Conservation (phyloP, 139 green algal species). For the Chlamydomonas sp. region DNA sequence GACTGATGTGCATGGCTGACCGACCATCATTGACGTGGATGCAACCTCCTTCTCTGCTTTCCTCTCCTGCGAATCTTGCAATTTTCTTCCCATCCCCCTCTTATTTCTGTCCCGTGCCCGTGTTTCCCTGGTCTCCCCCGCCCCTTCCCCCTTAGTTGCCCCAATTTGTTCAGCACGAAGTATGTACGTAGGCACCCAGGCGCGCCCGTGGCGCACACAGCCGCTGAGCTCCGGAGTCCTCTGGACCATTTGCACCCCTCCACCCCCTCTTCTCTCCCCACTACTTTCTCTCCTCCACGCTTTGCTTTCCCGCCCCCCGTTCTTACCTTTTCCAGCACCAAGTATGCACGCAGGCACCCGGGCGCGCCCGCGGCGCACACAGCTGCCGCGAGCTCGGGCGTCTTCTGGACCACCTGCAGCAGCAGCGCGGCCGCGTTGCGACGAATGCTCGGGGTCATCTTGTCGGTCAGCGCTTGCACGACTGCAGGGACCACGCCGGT, state of each 20-base stretch:
- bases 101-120: too few relatives aligned
- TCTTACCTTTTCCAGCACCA: slow-evolving; percentile 27
- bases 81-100: too few relatives aligned
- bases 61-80: too few relatives aligned
- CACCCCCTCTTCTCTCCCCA: too few relatives aligned
- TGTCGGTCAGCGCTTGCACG: slow-evolving; percentile 31
- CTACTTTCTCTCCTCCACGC: too few relatives aligned
- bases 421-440: slow-evolving; percentile 33
- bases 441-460: slow-evolving; percentile 31
- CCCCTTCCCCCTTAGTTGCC: too few relatives aligned
- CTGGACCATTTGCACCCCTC: slow-evolving; percentile 33
- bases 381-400: slow-evolving; percentile 25
- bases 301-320: too few relatives aligned
- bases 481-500: slow-evolving; percentile 16
- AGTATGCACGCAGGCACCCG: slow-evolving; percentile 24
- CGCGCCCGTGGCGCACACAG: slow-evolving; percentile 20
- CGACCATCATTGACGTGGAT: too few relatives aligned
- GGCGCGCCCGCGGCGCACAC: slow-evolving; percentile 22
- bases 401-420: slow-evolving; percentile 42
- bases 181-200: slow-evolving; percentile 23
- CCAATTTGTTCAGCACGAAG: slow-evolving; percentile 33
- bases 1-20: too few relatives aligned
- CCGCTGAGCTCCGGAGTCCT: slow-evolving; percentile 32
- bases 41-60: too few relatives aligned
- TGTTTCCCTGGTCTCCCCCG: too few relatives aligned